Conservation (phyloP, 225 moss, liverwort and hornwort genomes). For the Antitrichia curtipendula region DNA sequence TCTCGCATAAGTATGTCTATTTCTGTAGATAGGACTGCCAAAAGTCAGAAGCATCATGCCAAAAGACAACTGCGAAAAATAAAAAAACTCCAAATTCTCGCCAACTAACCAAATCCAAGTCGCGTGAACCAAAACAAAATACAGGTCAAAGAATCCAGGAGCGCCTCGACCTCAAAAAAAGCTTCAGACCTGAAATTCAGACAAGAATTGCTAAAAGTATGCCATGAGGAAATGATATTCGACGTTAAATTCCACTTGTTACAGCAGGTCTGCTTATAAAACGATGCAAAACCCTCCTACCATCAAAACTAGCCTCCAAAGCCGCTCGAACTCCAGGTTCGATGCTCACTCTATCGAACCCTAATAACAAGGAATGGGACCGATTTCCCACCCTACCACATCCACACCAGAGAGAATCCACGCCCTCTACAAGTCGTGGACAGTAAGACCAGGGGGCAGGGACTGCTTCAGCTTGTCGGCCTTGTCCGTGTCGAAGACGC, state of each 20-base stretch:
- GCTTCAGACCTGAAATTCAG: not conserved
- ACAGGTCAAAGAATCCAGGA: not conserved
- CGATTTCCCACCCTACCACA: not conserved
- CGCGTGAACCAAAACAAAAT: not conserved
- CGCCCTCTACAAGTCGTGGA: slow-evolving; percentile 48
- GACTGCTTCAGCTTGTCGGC: slow-evolving; percentile 99
- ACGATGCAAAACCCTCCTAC: not conserved
- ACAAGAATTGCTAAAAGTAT: not conserved
- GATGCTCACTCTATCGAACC: not conserved
- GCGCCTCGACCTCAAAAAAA: not conserved
- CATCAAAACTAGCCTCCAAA: not conserved
- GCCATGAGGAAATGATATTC: not conserved
- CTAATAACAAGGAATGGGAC: not conserved
- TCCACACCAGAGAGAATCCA: not conserved
- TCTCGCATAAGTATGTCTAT: no score
- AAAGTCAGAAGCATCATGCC: not conserved
- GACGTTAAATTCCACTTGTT: not conserved
- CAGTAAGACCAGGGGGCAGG: slow-evolving; percentile 76
- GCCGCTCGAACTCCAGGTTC: not conserved
- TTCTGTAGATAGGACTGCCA: not conserved
- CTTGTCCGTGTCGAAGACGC: slow-evolving; percentile 94
- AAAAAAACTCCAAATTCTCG: not conserved
- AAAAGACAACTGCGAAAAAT: not conserved
- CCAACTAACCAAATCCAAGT: not conserved
- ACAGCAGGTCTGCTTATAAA: not conserved